Conservation (phyloP, 192 early-diverging fungal species). For the Podila epicladia region DNA sequence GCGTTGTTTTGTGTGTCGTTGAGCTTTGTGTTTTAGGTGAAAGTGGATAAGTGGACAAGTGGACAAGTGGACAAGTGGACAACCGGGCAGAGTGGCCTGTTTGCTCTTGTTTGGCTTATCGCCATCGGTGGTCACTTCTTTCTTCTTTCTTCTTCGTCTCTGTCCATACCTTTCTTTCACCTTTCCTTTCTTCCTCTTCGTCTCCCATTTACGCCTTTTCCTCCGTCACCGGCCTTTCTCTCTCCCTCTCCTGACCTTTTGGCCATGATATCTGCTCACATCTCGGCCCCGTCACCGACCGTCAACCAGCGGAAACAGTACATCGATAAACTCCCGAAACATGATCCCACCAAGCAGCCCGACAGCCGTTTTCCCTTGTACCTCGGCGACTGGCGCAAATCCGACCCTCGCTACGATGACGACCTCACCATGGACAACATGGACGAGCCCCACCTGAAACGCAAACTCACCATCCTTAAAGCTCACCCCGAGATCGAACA, state of each 20-base stretch:
- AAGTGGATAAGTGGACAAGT: background rate
- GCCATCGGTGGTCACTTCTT: background rate
- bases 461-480: constrained; percentile 87
- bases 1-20: no score
- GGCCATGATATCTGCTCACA: no score
- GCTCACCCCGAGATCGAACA: constrained; percentile 90
- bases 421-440: constrained; percentile 84
- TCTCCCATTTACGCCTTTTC: background rate
- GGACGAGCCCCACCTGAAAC: constrained; percentile 95
- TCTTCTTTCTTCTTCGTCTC: background rate
- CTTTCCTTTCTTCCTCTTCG: background rate
- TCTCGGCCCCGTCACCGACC: constrained; percentile 26
- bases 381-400: constrained; percentile 84
- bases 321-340: constrained; percentile 27
- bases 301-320: constrained; percentile 28
- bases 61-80: background rate
- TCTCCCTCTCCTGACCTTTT: background rate
- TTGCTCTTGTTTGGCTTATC: background rate
- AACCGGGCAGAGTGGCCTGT: background rate
- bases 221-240: no score
- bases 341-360: background rate
- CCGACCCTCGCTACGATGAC: constrained; percentile 76
- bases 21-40: no score
- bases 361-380: constrained; percentile 83
- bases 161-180: background rate